A percentile compares a stretch with the other conserved stretches of the same genome.
phyloP scores from a whole-genome alignment of 106 monocot species.

The Allium fistulosum region DNA sequence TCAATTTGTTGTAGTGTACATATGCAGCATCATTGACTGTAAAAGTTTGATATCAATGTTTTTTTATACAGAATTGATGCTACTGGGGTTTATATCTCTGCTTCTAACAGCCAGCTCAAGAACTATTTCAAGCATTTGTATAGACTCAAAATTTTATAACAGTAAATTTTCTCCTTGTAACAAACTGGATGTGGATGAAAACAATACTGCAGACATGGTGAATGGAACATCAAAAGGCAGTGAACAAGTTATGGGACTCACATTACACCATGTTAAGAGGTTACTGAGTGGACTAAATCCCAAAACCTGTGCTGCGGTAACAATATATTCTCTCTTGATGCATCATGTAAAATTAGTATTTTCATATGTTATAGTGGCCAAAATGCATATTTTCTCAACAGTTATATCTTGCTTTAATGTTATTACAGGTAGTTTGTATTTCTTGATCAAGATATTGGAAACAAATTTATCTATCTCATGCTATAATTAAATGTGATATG shows the following conservation, averaged over 20 bases:
- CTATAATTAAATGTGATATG: too few species aligned
- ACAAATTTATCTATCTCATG: too few species aligned
- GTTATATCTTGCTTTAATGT: too few species aligned
- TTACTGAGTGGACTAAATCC: slow-evolving; percentile 26
- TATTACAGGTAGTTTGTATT: too few species aligned
- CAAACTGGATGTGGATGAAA: slow-evolving; percentile 42
- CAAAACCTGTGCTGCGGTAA: slow-evolving; percentile 55
- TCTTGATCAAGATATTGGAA: too few species aligned
- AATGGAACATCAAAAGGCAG: slow-evolving; percentile 16
- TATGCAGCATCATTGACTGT: too few species aligned
- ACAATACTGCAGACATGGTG: slow-evolving; percentile 10
- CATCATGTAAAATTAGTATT: neutral
- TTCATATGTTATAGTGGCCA: neutral
- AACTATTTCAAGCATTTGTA: slow-evolving; percentile 81
- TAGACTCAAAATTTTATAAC: slow-evolving; percentile 82
- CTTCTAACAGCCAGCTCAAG: slow-evolving; percentile 83
- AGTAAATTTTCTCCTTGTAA: slow-evolving; percentile 80
- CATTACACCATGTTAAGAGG: slow-evolving; percentile 36
- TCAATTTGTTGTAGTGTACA: too few species aligned
- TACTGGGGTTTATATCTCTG: slow-evolving; percentile 90
- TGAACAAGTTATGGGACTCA: slow-evolving; percentile 15
- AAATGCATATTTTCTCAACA: too few species aligned
- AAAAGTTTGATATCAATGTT: neutral
- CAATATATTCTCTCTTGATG: neutral
- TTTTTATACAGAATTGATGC: slow-evolving; percentile 74